A percentile compares a stretch with the other conserved stretches of the same genome.
These are phyloP conservation scores for Metschnikowia hibisci DNA, from an alignment of 805 yeast genomes.

Conservation along the genomic window DNA sequence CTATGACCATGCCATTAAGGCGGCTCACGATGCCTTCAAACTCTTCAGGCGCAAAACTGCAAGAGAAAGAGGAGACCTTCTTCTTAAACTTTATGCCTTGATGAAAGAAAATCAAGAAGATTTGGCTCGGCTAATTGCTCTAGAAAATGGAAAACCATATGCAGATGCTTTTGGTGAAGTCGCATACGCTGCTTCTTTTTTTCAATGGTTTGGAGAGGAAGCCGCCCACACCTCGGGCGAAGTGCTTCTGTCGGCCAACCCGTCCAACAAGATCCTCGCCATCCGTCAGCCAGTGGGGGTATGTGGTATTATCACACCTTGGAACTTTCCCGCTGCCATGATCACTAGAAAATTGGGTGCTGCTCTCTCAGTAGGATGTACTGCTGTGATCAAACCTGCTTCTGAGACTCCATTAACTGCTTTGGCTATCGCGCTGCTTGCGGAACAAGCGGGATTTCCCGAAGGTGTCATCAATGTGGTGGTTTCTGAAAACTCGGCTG, in stretches of 20 bases:
- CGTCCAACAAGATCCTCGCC: slow-evolving; percentile 50
- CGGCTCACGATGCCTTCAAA: slow-evolving; percentile 52
- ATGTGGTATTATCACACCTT: slow-evolving; percentile 74
- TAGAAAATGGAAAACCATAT: slow-evolving; percentile 73
- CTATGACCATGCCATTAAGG: slow-evolving; percentile 52
- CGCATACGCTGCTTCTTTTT: slow-evolving; percentile 64
- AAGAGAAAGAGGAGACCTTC: slow-evolving; percentile 51
- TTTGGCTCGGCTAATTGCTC: slow-evolving; percentile 57
- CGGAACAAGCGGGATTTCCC: slow-evolving; percentile 68
- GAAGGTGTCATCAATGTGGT: slow-evolving; percentile 60
- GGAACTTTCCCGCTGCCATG: slow-evolving; percentile 85
- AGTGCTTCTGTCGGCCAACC: slow-evolving; percentile 51
- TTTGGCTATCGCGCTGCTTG: slow-evolving; percentile 58
- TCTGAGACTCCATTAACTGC: slow-evolving; percentile 73
- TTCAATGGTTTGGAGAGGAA: slow-evolving; percentile 87
- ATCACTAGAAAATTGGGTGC: slow-evolving; percentile 72
- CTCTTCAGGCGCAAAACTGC: slow-evolving; percentile 51
- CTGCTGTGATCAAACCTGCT: slow-evolving; percentile 74
- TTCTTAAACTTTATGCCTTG: slow-evolving; percentile 49
- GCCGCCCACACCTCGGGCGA: slow-evolving; percentile 74
- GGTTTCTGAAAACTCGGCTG: slow-evolving; percentile 45
- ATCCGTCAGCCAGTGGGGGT: slow-evolving; percentile 77
- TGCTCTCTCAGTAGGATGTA: slow-evolving; percentile 76
- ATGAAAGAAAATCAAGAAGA: slow-evolving; percentile 59
- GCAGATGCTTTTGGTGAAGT: slow-evolving; percentile 74